Conservation (phyloP, 805 yeast genomes). For the Jamesozyma piceae region DNA sequence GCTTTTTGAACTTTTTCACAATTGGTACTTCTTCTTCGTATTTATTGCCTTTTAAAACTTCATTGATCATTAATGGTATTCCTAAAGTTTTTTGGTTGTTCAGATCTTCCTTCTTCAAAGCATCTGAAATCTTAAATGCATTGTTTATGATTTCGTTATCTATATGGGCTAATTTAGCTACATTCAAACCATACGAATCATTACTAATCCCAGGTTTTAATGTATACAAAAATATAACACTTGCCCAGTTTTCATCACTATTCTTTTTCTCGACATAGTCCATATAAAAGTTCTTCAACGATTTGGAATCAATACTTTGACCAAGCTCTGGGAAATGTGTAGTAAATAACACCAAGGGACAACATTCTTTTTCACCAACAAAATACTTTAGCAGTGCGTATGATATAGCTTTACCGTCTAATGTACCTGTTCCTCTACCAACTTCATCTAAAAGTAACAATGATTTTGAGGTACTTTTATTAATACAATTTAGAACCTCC, state of each 20-base stretch:
- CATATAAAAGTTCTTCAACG: slow-evolving; percentile 61
- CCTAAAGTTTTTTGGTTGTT: slow-evolving; percentile 3
- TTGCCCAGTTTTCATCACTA: slow-evolving; percentile 30
- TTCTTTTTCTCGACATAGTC: slow-evolving; percentile 43
- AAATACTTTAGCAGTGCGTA: slow-evolving; percentile 59
- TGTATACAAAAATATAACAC: slow-evolving; percentile 45
- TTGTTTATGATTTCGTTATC: slow-evolving; percentile 37
- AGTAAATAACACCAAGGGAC: slow-evolving; percentile 62
- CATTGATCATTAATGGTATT: slow-evolving; percentile 7
- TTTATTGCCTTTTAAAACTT: slow-evolving; percentile 1
- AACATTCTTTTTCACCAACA: slow-evolving; percentile 25
- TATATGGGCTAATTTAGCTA: slow-evolving; percentile 66
- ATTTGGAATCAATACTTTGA: slow-evolving; percentile 32
- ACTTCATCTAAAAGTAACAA: slow-evolving; percentile 86
- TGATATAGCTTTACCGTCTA: slow-evolving; percentile 79
- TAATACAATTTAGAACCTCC: slow-evolving; percentile 81
- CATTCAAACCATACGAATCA: slow-evolving; percentile 76
- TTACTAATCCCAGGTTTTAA: slow-evolving; percentile 42
- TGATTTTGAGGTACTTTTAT: slow-evolving; percentile 69
- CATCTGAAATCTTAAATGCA: slow-evolving; percentile 33
- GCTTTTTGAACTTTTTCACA: neutral
- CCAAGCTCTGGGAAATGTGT: slow-evolving; percentile 75
- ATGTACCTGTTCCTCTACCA: slow-evolving; percentile 83
- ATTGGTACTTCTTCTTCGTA: neutral
- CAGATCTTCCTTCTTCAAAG: slow-evolving; percentile 9